Evolutionary conservation across 352 stramenopile species (phyloP).

Genomic region (Plasmopara halstedii): DNA sequence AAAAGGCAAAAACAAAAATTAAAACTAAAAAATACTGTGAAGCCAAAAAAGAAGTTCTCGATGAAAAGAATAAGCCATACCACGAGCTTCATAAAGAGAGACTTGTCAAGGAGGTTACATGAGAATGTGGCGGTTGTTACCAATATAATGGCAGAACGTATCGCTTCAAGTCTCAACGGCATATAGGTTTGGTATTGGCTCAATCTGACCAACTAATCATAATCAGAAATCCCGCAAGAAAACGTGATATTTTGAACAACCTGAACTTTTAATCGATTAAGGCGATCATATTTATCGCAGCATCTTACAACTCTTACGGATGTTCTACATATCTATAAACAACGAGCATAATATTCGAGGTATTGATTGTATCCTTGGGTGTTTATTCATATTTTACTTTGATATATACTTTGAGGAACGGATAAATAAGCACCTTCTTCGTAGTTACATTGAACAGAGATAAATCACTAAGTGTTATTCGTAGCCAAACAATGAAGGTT

Average conservation of each 20-base stretch:
- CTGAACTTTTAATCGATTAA: neutral
- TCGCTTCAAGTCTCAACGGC: neutral
- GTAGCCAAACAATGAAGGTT: neutral
- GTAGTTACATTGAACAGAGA: neutral
- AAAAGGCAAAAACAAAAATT: neutral
- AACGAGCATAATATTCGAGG: neutral
- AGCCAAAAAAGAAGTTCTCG: neutral
- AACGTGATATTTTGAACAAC: neutral
- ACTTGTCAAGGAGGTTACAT: neutral
- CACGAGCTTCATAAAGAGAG: neutral
- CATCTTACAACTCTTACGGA: neutral
- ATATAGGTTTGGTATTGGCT: neutral
- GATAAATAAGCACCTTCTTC: neutral
- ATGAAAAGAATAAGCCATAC: neutral
- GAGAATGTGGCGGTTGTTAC: neutral
- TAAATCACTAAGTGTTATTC: neutral
- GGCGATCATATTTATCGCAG: neutral
- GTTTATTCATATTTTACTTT: neutral
- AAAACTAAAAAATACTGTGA: neutral
- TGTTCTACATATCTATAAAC: neutral
- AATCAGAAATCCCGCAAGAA: neutral
- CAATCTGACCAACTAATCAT: neutral
- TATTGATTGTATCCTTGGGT: neutral
- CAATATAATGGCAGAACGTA: neutral
- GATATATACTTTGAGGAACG: neutral